These are phyloP conservation scores for Plasmodium chabaudi DNA, from an alignment of 169 alveolate genomes.

Conservation along the genomic window DNA sequence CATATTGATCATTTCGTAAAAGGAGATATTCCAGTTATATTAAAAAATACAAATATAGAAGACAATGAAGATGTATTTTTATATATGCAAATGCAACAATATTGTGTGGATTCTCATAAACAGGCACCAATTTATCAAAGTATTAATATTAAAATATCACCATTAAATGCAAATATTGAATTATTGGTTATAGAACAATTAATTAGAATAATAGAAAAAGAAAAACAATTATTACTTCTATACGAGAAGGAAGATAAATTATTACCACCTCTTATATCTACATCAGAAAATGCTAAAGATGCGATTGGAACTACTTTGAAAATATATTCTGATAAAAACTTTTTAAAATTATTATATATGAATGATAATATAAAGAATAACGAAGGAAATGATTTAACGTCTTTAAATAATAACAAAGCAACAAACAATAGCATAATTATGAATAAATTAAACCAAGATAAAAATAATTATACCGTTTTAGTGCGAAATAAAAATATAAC, in stretches of 20 bases:
- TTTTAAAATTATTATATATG: constrained; percentile 23
- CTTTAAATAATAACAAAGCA: constrained; percentile 9
- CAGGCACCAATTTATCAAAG: constrained; percentile 87
- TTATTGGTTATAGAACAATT: constrained; percentile 90
- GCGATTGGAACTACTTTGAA: constrained; percentile 60
- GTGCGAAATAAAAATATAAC: background rate
- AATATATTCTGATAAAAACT: constrained; percentile 49
- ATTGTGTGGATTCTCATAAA: constrained; percentile 80
- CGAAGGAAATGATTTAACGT: constrained; percentile 15
- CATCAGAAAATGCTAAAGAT: constrained; percentile 53
- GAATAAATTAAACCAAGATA: constrained; percentile 8
- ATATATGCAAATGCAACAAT: constrained; percentile 82
- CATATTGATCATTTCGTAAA: constrained; percentile 92
- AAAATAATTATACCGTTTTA: constrained; percentile 8
- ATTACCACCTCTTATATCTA: constrained; percentile 73
- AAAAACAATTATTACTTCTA: constrained; percentile 77
- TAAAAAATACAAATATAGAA: constrained; percentile 85
- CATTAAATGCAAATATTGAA: constrained; percentile 90
- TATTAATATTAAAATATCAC: constrained; percentile 84
- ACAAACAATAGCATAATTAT: constrained; percentile 18
- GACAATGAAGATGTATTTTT: constrained; percentile 87
- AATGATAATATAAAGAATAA: constrained; percentile 35
- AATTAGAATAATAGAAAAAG: constrained; percentile 86
- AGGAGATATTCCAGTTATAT: constrained; percentile 92
- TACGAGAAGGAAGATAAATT: constrained; percentile 44